Base-by-base conservation (phyloP, 140 eudicot genomes). In the Anethum foeniculum region DNA sequence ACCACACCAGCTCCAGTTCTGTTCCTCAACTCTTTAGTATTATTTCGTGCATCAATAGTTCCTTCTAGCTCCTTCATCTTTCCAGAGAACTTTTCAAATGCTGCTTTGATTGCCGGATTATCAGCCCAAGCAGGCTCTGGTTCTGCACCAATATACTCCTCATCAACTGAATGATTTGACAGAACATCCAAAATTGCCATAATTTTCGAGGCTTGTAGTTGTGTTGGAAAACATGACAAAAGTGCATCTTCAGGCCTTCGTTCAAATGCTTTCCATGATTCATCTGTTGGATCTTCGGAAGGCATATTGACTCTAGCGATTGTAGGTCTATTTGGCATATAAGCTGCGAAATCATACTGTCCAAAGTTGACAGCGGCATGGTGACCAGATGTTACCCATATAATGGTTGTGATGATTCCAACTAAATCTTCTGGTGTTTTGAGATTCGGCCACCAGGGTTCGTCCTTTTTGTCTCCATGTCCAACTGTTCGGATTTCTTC, bases 161-260 rank as follows among this genome's bases (percentile, higher is more conserved):
- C 97, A 44, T 93, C 97, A 0, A 93, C 88, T 0, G 98, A 91
- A 79, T 93, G 96, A 39, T 65, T 89, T 5, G 98, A 93, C 51
- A 93, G 75, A 58, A 89, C 89, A 48, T 88, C 90, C 80, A 91
- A 78, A 79, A 91, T 77, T 5, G 97, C 86, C 97, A 93, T 89
- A 6, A 93, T 83, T 32, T 34, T 86, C 0, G 93, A 85, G 3
- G 97, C 98, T 72, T 93, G 96, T 47, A 83, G 60, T 62, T 91
- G 91, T 46, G 97, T 88, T n/a, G 98, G 97, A 75, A 91, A 88
- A 19, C 90, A 77, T 1, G 83, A 58, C 82, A 93, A 60, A 12
- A 93, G 77, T 46, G 32, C 85, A 13, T 47, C 82, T 74, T 89
- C 94, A 0, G 98, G 98, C 19, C 84, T 77, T 4, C 47, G 23